Conservation (phyloP, 129 eudicot species). For the Arctium lappa region DNA sequence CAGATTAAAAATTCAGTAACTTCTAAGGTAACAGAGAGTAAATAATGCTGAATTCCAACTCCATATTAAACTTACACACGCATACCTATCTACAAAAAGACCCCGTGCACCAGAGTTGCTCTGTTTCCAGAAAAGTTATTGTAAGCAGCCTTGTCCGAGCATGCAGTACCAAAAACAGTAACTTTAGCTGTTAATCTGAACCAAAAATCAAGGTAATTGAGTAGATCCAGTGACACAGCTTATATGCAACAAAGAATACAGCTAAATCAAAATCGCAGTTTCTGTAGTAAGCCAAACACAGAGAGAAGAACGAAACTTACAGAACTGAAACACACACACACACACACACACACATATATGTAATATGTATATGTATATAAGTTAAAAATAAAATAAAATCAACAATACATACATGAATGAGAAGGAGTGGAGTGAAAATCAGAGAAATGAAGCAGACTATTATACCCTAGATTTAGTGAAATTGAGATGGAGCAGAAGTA, state of each 20-base stretch:
- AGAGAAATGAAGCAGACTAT: background rate
- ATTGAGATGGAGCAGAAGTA: background rate
- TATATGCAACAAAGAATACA: background rate
- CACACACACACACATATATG: no score
- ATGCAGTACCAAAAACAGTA: background rate
- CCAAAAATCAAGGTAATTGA: background rate
- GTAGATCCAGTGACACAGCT: constrained; percentile 8
- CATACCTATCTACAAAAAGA: background rate
- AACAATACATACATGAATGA: background rate
- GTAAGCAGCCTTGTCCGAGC: background rate
- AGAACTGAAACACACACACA: background rate
- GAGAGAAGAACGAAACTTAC: background rate
- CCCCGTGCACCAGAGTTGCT: background rate
- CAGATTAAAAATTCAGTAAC: background rate
- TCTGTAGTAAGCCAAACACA: background rate
- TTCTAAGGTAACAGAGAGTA: background rate
- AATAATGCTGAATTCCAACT: background rate
- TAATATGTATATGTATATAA: background rate
- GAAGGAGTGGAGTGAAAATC: background rate
- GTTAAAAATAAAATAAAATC: background rate
- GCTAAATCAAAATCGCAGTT: background rate
- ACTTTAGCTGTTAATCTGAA: background rate
- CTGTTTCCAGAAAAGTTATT: background rate
- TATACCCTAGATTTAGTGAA: background rate
- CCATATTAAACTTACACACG: background rate